Percentiles rank a stretch among this genome's conserved stretches.
Conservation (phyloP, 2,329 filamentous ascomycete genomes). For the Sordariomycetes sp. region DNA sequence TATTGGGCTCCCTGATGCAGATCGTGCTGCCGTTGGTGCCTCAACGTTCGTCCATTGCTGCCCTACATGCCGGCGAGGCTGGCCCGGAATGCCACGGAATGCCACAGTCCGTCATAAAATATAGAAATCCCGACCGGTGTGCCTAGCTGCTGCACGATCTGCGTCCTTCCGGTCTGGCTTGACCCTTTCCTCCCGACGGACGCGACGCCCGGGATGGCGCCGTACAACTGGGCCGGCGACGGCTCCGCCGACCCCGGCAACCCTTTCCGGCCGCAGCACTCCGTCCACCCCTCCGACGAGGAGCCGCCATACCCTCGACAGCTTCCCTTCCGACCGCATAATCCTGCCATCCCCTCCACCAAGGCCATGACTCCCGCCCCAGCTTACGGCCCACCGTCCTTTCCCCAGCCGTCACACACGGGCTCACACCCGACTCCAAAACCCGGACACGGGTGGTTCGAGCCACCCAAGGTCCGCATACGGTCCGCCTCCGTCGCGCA, state of each 20-base stretch:
- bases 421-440: neutral
- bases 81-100: neutral
- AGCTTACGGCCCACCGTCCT: neutral
- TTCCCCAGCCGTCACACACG: neutral
- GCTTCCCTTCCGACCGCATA: constrained; percentile 1
- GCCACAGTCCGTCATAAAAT: no score
- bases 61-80: neutral
- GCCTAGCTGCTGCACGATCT: neutral
- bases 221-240: constrained; percentile 2
- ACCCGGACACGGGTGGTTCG: constrained; percentile 1
- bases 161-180: neutral
- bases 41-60: neutral
- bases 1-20: no score
- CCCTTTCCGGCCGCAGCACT: constrained; percentile 2
- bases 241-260: neutral
- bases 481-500: constrained; percentile 2
- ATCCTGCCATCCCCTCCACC: neutral
- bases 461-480: constrained; percentile 4
- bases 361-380: neutral
- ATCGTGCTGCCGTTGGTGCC: neutral
- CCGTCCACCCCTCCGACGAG: constrained; percentile 3
- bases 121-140: no score
- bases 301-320: neutral
- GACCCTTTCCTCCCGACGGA: neutral
- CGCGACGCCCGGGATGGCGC: neutral